Percentiles rank a stretch among this genome's conserved stretches.
phyloP scores from a whole-genome alignment of 1,139 yeast species.

The Petasospora fabianii region DNA sequence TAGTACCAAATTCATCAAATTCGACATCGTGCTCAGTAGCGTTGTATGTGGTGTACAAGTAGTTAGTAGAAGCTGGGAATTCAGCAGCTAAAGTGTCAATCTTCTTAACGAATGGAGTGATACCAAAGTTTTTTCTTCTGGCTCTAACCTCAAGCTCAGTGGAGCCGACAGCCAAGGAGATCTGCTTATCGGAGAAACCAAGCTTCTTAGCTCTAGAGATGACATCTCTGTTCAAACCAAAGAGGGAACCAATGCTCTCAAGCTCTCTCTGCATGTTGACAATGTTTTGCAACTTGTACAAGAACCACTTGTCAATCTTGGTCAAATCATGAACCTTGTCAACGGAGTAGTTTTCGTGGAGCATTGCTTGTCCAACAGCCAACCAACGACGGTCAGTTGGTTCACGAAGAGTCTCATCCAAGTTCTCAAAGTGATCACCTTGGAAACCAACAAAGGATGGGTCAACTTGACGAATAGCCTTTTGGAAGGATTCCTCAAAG shows the following conservation, averaged over 20 bases:
- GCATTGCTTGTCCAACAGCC: slow-evolving; percentile 95
- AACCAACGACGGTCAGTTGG: slow-evolving; percentile 98
- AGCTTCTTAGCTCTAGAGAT: slow-evolving; percentile 82
- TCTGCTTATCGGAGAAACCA: slow-evolving; percentile 94
- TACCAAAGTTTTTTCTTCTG: slow-evolving; percentile 70
- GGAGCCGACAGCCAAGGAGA: slow-evolving; percentile 67
- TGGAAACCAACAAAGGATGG: slow-evolving; percentile 91
- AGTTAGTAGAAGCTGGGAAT: slow-evolving; percentile 96
- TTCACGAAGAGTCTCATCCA: slow-evolving; percentile 60
- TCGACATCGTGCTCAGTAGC: slow-evolving; percentile 82
- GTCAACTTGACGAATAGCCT: slow-evolving; percentile 96
- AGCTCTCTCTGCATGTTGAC: slow-evolving; percentile 83
- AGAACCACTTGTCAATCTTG: slow-evolving; percentile 94
- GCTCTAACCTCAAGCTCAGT: slow-evolving; percentile 76
- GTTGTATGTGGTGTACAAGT: slow-evolving; percentile 92
- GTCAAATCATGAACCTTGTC: slow-evolving; percentile 88
- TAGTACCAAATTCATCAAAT: slow-evolving; percentile 85
- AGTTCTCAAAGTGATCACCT: slow-evolving; percentile 50
- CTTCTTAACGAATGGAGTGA: slow-evolving; percentile 91
- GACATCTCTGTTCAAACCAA: slow-evolving; percentile 60
- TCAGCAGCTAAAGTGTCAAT: slow-evolving; percentile 98
- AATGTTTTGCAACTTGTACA: slow-evolving; percentile 85
- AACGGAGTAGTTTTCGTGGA: slow-evolving; percentile 86
- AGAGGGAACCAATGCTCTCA: slow-evolving; percentile 57
- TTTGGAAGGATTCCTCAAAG: slow-evolving; percentile 96